A percentile compares a stretch with the other conserved stretches of the same genome.
Conservation (phyloP, 1,284 basidiomycete genomes). For the Pascua guehoae region DNA sequence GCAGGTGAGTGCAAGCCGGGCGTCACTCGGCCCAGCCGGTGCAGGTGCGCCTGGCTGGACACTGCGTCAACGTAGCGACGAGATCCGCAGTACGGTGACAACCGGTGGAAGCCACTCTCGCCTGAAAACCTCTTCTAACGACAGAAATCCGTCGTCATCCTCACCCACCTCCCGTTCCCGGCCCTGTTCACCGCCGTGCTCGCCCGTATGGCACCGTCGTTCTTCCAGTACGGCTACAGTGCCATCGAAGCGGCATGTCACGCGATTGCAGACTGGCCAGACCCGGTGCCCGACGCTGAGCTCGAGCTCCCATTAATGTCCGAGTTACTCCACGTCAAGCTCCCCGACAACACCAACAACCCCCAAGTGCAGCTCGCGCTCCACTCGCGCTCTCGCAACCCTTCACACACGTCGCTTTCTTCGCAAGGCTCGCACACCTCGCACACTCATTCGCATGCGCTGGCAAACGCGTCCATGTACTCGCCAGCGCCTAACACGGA, state of each 20-base stretch:
- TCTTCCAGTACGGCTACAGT: constrained; percentile 67
- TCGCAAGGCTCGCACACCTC: no score
- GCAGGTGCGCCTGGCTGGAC: no score
- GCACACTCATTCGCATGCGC: no score
- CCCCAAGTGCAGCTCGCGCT: constrained; percentile 55
- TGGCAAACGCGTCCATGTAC: no score
- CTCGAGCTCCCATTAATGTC: constrained; percentile 78
- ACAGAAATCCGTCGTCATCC: constrained; percentile 77
- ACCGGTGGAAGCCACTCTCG: no score
- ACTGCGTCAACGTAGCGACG: no score
- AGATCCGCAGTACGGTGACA: no score
- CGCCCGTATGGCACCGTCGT: constrained; percentile 69
- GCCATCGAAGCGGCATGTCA: constrained; percentile 83
- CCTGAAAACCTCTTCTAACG: constrained; percentile 3
- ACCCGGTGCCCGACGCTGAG: constrained; percentile 60
- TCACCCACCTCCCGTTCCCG: constrained; percentile 79
- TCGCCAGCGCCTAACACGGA: background rate
- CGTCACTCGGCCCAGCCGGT: no score
- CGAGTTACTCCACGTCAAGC: constrained; percentile 64
- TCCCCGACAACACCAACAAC: constrained; percentile 66
- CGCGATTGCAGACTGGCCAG: constrained; percentile 77
- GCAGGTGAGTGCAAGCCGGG: constrained; percentile 58
- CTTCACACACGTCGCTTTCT: no score
- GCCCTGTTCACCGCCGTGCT: constrained; percentile 71
- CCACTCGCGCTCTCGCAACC: background rate